These are phyloP conservation scores for Phialophora chinensis DNA, from an alignment of 2,329 filamentous ascomycete genomes.

Conservation along the genomic window DNA sequence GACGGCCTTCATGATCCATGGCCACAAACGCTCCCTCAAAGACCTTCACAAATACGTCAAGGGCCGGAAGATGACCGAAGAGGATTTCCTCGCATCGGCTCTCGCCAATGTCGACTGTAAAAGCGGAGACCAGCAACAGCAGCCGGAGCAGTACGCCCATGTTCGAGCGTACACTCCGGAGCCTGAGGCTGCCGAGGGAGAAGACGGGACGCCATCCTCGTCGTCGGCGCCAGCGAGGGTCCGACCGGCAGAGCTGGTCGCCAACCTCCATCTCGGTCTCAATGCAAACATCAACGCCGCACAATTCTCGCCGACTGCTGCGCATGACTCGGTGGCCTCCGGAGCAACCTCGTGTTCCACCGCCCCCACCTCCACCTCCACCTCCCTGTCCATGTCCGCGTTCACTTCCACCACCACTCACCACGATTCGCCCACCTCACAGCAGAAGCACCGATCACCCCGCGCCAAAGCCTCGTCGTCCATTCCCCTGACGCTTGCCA, in stretches of 20 bases:
- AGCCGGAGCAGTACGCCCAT: constrained; percentile 33
- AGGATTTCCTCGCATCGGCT: constrained; percentile 37
- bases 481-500: constrained; percentile 6
- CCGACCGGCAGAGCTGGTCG: constrained; percentile 13
- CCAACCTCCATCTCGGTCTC: constrained; percentile 4
- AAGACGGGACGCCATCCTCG: constrained; percentile 13
- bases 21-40: constrained; percentile 36
- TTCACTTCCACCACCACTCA: background rate
- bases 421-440: constrained; percentile 10
- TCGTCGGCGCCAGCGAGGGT: background rate
- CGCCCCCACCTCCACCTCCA: constrained; percentile 19
- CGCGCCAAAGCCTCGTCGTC: constrained; percentile 18
- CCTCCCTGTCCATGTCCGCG: background rate
- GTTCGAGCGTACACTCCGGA: constrained; percentile 38
- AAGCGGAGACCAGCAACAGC: constrained; percentile 27
- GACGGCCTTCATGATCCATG: constrained; percentile 38
- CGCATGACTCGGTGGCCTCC: constrained; percentile 7
- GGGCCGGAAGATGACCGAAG: constrained; percentile 38
- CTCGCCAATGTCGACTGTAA: constrained; percentile 29
- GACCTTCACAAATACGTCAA: constrained; percentile 41
- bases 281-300: background rate
- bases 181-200: constrained; percentile 24
- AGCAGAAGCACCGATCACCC: constrained; percentile 16
- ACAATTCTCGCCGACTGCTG: background rate
- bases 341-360: constrained; percentile 21